Conservation (phyloP, 805 yeast species). For the Candida suzukii region DNA sequence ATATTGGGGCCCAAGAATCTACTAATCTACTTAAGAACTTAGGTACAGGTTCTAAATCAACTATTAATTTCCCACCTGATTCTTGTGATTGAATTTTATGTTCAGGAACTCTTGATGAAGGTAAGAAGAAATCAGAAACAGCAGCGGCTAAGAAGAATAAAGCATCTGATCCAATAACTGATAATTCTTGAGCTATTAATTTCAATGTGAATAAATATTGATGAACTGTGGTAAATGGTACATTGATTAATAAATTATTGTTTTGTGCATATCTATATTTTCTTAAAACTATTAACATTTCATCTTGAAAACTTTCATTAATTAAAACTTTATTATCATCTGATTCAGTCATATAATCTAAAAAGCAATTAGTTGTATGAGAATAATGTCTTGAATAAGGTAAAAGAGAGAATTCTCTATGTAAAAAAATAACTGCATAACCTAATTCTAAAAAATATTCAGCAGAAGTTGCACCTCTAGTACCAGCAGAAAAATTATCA, state of each 20-base stretch:
- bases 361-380: slow-evolving; percentile 75
- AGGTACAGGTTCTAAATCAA: slow-evolving; percentile 93
- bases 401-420: slow-evolving; percentile 83
- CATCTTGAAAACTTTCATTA: slow-evolving; percentile 48
- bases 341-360: slow-evolving; percentile 66
- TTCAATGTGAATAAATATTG: slow-evolving; percentile 85
- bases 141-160: slow-evolving; percentile 94
- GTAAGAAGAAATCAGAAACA: slow-evolving; percentile 92
- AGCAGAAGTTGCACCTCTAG: slow-evolving; percentile 94
- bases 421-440: slow-evolving; percentile 88
- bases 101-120: slow-evolving; percentile 76
- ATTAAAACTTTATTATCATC: slow-evolving; percentile 54
- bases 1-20: slow-evolving; percentile 90
- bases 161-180: slow-evolving; percentile 47
- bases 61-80: slow-evolving; percentile 63
- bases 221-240: slow-evolving; percentile 93
- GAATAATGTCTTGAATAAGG: slow-evolving; percentile 91
- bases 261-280: slow-evolving; percentile 47
- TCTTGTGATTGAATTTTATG: slow-evolving; percentile 90
- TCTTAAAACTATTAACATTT: slow-evolving; percentile 52
- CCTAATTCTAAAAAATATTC: slow-evolving; percentile 82
- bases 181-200: slow-evolving; percentile 53
- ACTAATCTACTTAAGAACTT: slow-evolving; percentile 84
- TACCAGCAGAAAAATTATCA: slow-evolving; percentile 96
- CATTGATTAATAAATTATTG: slow-evolving; percentile 47